phyloP scores from a whole-genome alignment of 805 yeast species.

The Saccharomyces eubayanus region DNA sequence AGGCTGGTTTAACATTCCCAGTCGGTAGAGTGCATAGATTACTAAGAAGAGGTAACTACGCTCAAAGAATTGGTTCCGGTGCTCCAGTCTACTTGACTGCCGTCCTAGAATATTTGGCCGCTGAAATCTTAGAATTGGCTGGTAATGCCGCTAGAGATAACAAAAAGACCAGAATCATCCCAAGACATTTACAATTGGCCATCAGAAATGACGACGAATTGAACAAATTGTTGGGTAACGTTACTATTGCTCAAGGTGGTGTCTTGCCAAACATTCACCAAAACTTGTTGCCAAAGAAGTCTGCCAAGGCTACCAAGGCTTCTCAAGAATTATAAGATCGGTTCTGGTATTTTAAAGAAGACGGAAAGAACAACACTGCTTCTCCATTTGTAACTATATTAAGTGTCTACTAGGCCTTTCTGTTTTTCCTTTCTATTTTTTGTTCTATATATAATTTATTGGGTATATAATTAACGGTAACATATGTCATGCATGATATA shows the following conservation, averaged over 20 bases:
- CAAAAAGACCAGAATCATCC: constrained; percentile 98
- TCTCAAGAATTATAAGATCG: constrained; percentile 52
- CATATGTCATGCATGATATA: neutral
- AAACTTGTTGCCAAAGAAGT: constrained; percentile 79
- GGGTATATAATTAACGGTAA: neutral
- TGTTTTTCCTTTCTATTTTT: neutral
- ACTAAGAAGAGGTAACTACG: constrained; percentile 94
- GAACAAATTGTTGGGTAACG: constrained; percentile 87
- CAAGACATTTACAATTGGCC: constrained; percentile 97
- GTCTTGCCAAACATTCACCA: constrained; percentile 95
- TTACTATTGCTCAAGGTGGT: constrained; percentile 98
- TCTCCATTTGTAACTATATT: neutral
- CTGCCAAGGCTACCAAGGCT: constrained; percentile 50
- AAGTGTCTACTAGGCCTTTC: neutral
- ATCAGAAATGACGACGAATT: constrained; percentile 98
- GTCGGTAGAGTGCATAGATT: constrained; percentile 98
- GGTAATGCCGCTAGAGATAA: constrained; percentile 99
- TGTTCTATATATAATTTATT: neutral
- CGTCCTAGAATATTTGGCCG: constrained; percentile 92
- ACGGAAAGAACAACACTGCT: neutral
- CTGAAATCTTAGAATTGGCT: constrained; percentile 95
- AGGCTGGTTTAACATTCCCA: constrained; percentile 98
- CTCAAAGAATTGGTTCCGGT: constrained; percentile 98
- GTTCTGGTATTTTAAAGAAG: neutral
- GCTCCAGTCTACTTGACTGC: constrained; percentile 98